Evolutionary conservation across 495 filamentous ascomycete genomes (phyloP).

Genomic region (Penicillium subrubescens): DNA sequence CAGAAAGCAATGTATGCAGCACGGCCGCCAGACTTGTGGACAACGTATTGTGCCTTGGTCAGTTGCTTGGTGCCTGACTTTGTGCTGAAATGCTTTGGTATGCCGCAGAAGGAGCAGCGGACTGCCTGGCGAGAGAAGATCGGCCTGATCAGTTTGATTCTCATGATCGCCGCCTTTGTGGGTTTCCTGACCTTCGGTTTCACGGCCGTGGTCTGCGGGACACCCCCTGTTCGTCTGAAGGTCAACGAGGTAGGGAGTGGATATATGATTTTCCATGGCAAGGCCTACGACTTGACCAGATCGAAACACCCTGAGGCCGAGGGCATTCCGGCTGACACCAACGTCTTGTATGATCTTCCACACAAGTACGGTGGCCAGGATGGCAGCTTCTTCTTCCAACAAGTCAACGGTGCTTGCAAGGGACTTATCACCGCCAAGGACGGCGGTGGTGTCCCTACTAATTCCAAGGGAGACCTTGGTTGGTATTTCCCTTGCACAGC

Average conservation of each 20-base stretch:
- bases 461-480: constrained; percentile 71
- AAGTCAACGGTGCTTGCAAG: constrained; percentile 98
- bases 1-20: constrained; percentile 67
- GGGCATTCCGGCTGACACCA: constrained; percentile 68
- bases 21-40: constrained; percentile 89
- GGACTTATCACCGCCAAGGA: constrained; percentile 73
- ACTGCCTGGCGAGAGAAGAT: constrained; percentile 99
- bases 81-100: constrained; percentile 81
- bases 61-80: constrained; percentile 96
- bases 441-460: constrained; percentile 76
- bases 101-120: constrained; percentile 83
- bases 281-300: constrained; percentile 75
- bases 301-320: constrained; percentile 76
- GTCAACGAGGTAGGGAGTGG: constrained; percentile 76
- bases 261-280: constrained; percentile 96
- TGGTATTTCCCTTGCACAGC: constrained; percentile 97
- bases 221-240: constrained; percentile 66
- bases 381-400: constrained; percentile 96
- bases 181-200: constrained; percentile 98
- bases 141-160: constrained; percentile 90
- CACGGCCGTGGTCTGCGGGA: constrained; percentile 81
- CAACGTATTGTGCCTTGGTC: constrained; percentile 87
- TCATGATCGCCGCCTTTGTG: constrained; percentile 84
- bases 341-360: constrained; percentile 84
- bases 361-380: constrained; percentile 82